Conservation (phyloP, 2,329 filamentous ascomycete genomes). For the Scolecobasidium constrictum region DNA sequence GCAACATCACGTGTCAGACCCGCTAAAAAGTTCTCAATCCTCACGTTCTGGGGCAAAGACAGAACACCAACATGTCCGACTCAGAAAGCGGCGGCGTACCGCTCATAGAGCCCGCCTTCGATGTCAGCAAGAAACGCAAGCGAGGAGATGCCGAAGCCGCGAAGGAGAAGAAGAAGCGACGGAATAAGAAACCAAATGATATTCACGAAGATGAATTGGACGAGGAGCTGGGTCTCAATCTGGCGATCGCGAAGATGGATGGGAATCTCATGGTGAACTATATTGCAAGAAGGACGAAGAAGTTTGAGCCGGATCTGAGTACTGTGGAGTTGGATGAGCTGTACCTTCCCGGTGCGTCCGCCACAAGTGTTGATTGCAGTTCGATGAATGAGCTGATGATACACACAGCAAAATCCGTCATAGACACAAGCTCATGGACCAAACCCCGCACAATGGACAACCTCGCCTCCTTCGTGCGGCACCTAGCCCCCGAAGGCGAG, state of each 20-base stretch:
- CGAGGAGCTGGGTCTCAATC: slow-evolving; percentile 53
- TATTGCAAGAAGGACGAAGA: slow-evolving; percentile 64
- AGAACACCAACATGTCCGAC: slow-evolving; percentile 37
- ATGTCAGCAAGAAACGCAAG: slow-evolving; percentile 29
- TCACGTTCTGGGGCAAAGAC: no score
- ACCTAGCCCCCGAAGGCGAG: slow-evolving; percentile 45
- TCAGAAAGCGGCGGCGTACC: slow-evolving; percentile 31
- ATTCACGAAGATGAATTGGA: slow-evolving; percentile 49
- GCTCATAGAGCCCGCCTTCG: slow-evolving; percentile 30
- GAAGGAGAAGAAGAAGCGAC: slow-evolving; percentile 41
- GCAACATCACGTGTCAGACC: not conserved
- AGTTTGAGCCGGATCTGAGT: slow-evolving; percentile 72
- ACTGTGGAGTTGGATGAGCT: slow-evolving; percentile 75
- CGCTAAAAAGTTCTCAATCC: not conserved
- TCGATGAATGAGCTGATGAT: not conserved
- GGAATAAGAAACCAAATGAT: slow-evolving; percentile 47
- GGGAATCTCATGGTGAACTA: slow-evolving; percentile 74
- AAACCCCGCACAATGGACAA: slow-evolving; percentile 58
- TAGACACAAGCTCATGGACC: slow-evolving; percentile 68
- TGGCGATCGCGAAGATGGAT: slow-evolving; percentile 72
- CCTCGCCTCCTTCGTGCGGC: slow-evolving; percentile 68
- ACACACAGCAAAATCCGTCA: slow-evolving; percentile 55
- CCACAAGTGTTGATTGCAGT: not conserved
- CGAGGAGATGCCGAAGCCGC: slow-evolving; percentile 20
- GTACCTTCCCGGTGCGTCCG: slow-evolving; percentile 58